A percentile compares a stretch with the other conserved stretches of the same genome.
Conservation (phyloP, 768 basidiomycete genomes). For the Russula olivacea region DNA sequence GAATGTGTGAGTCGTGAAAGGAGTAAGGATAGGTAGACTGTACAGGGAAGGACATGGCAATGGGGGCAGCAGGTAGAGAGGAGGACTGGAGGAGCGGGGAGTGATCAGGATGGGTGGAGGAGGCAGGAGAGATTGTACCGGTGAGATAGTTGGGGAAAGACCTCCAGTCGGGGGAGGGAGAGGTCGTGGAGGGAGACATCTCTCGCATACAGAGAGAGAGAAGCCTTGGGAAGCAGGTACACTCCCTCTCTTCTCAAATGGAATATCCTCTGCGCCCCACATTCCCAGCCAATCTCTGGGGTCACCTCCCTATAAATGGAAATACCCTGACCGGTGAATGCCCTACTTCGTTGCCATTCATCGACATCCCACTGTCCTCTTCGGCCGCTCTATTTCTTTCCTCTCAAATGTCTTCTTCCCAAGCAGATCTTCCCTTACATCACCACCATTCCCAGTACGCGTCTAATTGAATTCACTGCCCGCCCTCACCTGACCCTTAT, state of each 20-base stretch:
- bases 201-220: conserved; percentile 6
- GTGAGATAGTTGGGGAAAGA: conserved; percentile 19
- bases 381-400: neutral
- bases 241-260: neutral
- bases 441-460: conserved; percentile 9
- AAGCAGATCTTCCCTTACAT: conserved; percentile 16
- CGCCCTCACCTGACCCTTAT: conserved; percentile 5
- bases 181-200: conserved; percentile 22
- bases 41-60: conserved; percentile 23
- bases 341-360: neutral
- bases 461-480: conserved; percentile 13
- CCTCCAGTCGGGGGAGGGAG: conserved; percentile 6
- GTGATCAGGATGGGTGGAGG: conserved; percentile 1
- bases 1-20: conserved; percentile 19
- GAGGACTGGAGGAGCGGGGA: conserved; percentile 7
- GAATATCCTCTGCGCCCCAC: conserved; percentile 1
- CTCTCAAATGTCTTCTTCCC: conserved; percentile 14
- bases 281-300: neutral
- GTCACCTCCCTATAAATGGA: neutral
- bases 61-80: conserved; percentile 2
- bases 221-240: conserved; percentile 14
- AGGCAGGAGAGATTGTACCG: neutral
- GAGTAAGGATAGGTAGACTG: conserved; percentile 19
- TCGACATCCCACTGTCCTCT: neutral
- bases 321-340: neutral